Evolutionary conservation across 108 stramenopile genomes (phyloP), one percentile per base, ranked within the genome.

Genomic region (Cyclotella atomus): DNA sequence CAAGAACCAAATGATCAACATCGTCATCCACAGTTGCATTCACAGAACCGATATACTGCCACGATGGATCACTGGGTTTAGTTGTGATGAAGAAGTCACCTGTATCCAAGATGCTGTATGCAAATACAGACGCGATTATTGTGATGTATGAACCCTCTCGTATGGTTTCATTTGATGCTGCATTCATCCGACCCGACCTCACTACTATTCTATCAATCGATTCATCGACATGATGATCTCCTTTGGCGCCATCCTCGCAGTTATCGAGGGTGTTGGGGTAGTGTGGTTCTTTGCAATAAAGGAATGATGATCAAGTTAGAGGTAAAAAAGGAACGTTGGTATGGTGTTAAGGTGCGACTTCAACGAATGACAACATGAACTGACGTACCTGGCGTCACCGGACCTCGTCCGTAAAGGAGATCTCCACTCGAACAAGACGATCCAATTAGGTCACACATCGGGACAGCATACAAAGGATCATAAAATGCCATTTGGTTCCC

Each of bases 51-150:
- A 57, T 30, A 30, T 57, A 57, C 1, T 32, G 29, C 56, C 56
- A 57, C 4, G 56, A 57, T 1, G 56, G 56, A 30, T 57, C 30
- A 29, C 5, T 7, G 29, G 56, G 56, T 15, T 57, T 57, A 14
- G 56, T 10, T 30, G 56, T 57, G 29, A 57, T 57, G 14, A 28
- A 57, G n/a, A 57, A 57, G 10, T 57, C 56, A 30, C 19, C 56
- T 16, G 56, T n/a, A 32, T 57, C 56, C 2, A 8, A 15, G 3
- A 1, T 12, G n/a, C 56, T 57, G 30, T 57, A 57, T 32, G 56
- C 56, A 28, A 28, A 57, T 32, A 32, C 56, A 57, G 56, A 32
- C 15, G 56, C 56, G 1, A 32, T 32, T 15, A 57, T 57, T 32
- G 56, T 57, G 10, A 57, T 15, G 56, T 57, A 57, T 57, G 4